Evolutionary conservation across 2,329 filamentous ascomycete species (phyloP), one percentile per base, ranked within the genome.

Genomic region (Scedosporium minutisporum): DNA sequence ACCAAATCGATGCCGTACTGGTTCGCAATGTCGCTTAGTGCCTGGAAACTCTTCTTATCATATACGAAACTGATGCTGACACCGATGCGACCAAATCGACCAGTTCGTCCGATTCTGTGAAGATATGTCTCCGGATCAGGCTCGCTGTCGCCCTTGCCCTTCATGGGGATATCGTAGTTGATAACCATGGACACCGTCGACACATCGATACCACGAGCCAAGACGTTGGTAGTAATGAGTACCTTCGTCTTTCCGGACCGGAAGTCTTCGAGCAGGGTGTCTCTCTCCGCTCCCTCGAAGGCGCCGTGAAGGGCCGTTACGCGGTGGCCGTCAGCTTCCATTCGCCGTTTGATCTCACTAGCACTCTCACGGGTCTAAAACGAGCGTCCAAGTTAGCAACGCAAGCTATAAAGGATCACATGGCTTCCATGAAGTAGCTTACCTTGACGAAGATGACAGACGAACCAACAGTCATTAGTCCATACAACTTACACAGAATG

Each of bases 361-460:
- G 95, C 95, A 61, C 93, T 96, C 66, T 89, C 86, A 71, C 93
- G 89, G 60, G 89, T 95, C 89, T 96, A 58, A 38, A 12, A 29
- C 1, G 18, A n/a, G 25, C 5, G 6, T 44, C 14, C 5, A 21
- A 33, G 46, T 61, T 55, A 61, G 60, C 9, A 27, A 58, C 6
- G 21, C 18, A 46, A 65, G 33, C 64, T 38, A 38, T 38, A n/a
- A n/a, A n/a, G n/a, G n/a, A n/a, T n/a, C n/a, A n/a, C n/a, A n/a
- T n/a, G 10, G 33, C 10, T 10, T 38, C 33, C 33, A 10, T 3
- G 33, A 38, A 38, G 9, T 38, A 41, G 74, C 80, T 65, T 78
- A 93, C 91, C 82, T 88, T 91, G 74, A 97, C 93, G 71, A 99
- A 99, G 69, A 99, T 97, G 71, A 99, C 96, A 0, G 95, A 97